These are phyloP conservation scores for Exophiala mesophila DNA, from an alignment of 2,329 filamentous ascomycete species.

Conservation along the genomic window DNA sequence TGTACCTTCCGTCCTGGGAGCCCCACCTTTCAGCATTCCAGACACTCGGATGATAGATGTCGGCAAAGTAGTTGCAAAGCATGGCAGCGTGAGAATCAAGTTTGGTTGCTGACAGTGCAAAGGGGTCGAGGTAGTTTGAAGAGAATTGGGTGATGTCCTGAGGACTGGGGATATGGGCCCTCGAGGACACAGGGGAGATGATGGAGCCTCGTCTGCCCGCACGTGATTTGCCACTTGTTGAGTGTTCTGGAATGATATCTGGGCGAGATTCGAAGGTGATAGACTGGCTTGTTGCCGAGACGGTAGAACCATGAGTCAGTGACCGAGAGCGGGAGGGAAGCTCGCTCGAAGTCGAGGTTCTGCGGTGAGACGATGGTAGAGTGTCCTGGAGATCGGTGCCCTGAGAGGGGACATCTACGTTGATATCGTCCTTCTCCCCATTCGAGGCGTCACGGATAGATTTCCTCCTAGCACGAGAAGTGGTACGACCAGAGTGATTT, in stretches of 20 bases:
- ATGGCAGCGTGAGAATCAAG: slow-evolving; percentile 19
- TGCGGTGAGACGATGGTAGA: background rate
- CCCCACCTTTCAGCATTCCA: slow-evolving; percentile 23
- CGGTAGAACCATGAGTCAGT: background rate
- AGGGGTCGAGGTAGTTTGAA: slow-evolving; percentile 17
- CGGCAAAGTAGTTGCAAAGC: slow-evolving; percentile 21
- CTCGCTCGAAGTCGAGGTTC: background rate
- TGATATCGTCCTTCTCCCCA: background rate
- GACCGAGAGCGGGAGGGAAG: background rate
- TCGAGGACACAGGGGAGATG: slow-evolving; percentile 6
- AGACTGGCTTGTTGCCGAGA: too few species aligned
- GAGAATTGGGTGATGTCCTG: slow-evolving; percentile 20
- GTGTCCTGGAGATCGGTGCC: too few species aligned
- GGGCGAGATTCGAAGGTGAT: too few species aligned
- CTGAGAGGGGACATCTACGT: too few species aligned
- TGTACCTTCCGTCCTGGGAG: slow-evolving; percentile 16
- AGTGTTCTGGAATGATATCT: too few species aligned
- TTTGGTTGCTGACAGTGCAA: slow-evolving; percentile 20
- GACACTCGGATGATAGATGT: slow-evolving; percentile 23
- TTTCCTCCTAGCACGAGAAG: slow-evolving; percentile 5
- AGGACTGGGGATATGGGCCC: slow-evolving; percentile 5
- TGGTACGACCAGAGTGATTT: slow-evolving; percentile 10
- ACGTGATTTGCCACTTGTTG: too few species aligned
- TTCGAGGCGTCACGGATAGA: slow-evolving; percentile 2
- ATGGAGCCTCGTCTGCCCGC: background rate